Conservation (phyloP, 495 filamentous ascomycete species). For the Penicillium roqueforti region DNA sequence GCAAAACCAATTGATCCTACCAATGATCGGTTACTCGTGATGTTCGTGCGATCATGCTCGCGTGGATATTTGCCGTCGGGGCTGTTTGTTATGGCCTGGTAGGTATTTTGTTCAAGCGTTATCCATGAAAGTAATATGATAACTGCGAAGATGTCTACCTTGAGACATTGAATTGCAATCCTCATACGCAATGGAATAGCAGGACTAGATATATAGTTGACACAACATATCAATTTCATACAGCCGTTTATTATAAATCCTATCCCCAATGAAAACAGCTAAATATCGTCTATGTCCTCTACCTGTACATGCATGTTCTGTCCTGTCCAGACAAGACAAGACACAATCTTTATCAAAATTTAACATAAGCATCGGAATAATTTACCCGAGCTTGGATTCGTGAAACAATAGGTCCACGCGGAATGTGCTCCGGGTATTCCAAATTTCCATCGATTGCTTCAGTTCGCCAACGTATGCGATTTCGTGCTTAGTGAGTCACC, state of each 20-base stretch:
- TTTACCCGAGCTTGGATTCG: constrained; percentile 8
- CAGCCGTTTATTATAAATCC: constrained; percentile 9
- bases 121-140: constrained; percentile 3
- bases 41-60: constrained; percentile 9
- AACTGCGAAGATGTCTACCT: too few species aligned
- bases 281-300: constrained; percentile 7
- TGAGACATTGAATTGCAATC: neutral
- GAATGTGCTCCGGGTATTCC: constrained; percentile 3
- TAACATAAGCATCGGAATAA: constrained; percentile 9
- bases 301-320: constrained; percentile 13
- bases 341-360: constrained; percentile 12
- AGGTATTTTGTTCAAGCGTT: constrained; percentile 8
- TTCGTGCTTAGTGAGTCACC: constrained; percentile 18
- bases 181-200: neutral
- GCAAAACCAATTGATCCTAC: too few species aligned
- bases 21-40: neutral
- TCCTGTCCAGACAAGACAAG: constrained; percentile 14
- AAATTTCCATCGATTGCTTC: constrained; percentile 7
- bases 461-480: constrained; percentile 1
- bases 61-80: constrained; percentile 4
- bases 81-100: neutral
- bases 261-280: constrained; percentile 1
- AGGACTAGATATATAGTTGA: neutral
- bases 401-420: constrained; percentile 12
- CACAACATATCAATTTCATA: constrained; percentile 2